Evolutionary conservation across 2,329 filamentous ascomycete species (phyloP), one percentile per base, ranked within the genome.

Genomic region (Aureobasidium sp.): DNA sequence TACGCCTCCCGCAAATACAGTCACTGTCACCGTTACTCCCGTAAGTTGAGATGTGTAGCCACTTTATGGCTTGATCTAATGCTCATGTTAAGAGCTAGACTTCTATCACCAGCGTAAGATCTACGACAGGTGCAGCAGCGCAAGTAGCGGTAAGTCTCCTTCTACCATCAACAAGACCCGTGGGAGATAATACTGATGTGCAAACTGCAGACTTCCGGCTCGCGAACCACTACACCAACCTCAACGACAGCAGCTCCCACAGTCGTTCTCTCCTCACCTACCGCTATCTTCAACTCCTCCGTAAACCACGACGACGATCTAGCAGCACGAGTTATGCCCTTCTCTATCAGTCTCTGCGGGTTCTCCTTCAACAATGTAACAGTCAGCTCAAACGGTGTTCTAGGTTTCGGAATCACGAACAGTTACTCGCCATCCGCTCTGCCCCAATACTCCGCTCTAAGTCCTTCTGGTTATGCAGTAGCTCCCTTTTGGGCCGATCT

Each of bases 401-500:
- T 47, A 0, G 41, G 41, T 13, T 41, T 41, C 8, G 21, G 21
- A 6, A 30, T 54, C 9, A 54, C 37, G 10, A 30, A 10, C 30
- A 30, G 34, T 14, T 55, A 55, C n/a, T 16, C 29, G 7, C 37
- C 51, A 11, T 11, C 37, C 9, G 11, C 41, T 14, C 25, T 48
- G 1, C 44, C 54, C 8, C 39, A 57, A 57, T 57, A 45, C 30
- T 36, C 10, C 3, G 41, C 54, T 0, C 10, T 45, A 16, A 25
- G 36, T 30, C 41, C 51, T 7, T 29, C 54, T 37, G 54, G 54
- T 14, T 48, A 58, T 42, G 50, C 50, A 5, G 54, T 63, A 5
- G 48, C 63, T 10, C 55, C 62, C 1, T 64, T 63, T 25, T 68
- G 65, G 66, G 63, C 66, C n/a, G 67, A 69, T 47, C 63, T 66